These are phyloP conservation scores for Diaporthe capsici DNA, from an alignment of 2,329 filamentous ascomycete species.

Conservation along the genomic window DNA sequence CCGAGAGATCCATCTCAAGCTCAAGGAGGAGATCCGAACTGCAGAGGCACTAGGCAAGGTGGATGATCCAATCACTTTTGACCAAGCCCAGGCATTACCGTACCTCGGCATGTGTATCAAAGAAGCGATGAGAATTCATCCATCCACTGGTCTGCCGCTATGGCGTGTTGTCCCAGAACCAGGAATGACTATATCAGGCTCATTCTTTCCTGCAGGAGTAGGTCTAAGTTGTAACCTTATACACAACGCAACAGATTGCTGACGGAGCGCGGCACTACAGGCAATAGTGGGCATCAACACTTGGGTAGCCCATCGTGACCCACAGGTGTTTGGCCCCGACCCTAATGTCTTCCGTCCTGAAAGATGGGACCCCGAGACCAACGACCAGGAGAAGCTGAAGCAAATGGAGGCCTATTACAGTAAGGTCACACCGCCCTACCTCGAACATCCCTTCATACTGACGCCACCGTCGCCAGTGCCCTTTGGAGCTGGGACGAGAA, in stretches of 20 bases:
- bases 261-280: not conserved
- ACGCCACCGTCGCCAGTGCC: constrained; percentile 45
- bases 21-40: constrained; percentile 69
- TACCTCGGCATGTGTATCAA: not conserved
- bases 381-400: constrained; percentile 7
- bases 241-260: not conserved
- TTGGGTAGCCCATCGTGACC: constrained; percentile 71
- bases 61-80: constrained; percentile 18
- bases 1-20: constrained; percentile 58
- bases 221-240: not conserved
- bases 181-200: not conserved
- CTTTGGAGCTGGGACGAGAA: constrained; percentile 65
- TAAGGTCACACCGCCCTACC: not conserved
- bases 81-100: constrained; percentile 6
- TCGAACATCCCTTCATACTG: not conserved
- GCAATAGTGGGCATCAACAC: constrained; percentile 71
- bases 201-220: constrained; percentile 14
- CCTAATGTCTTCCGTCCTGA: constrained; percentile 70
- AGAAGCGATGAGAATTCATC: constrained; percentile 10
- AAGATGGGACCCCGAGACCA: constrained; percentile 56
- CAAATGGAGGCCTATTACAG: constrained; percentile 22
- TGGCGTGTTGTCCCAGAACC: constrained; percentile 21
- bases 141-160: constrained; percentile 14
- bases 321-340: constrained; percentile 69
- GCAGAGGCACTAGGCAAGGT: constrained; percentile 51